Conservation (phyloP, 2,329 filamentous ascomycete species). For the Akanthomyces dipterigenus region DNA sequence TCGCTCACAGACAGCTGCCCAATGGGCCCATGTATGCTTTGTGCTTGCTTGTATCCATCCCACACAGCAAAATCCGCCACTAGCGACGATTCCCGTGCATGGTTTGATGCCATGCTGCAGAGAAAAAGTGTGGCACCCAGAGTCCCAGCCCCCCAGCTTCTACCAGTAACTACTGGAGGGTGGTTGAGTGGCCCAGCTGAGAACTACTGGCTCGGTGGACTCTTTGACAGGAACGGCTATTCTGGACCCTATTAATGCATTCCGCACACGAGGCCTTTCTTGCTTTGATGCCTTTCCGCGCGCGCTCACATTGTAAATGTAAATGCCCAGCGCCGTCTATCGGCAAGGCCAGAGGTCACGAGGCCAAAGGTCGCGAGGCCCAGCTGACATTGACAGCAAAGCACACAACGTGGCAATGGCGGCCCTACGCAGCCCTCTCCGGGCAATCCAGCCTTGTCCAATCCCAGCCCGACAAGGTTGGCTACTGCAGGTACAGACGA, state of each 20-base stretch:
- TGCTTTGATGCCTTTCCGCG: neutral
- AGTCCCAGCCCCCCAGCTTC: neutral
- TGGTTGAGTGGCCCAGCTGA: neutral
- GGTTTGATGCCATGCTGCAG: neutral
- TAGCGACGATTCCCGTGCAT: neutral
- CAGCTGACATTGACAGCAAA: neutral
- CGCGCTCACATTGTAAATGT: neutral
- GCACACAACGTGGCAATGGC: neutral
- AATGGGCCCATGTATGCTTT: neutral
- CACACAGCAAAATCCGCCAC: neutral
- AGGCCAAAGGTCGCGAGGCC: too few relatives aligned
- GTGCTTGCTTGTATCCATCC: neutral
- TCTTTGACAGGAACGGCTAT: neutral
- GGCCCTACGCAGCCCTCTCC: neutral
- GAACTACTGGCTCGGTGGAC: neutral
- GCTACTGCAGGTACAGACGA: slow-evolving; percentile 7
- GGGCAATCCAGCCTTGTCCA: neutral
- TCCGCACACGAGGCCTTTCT: neutral
- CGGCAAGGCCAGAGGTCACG: too few relatives aligned
- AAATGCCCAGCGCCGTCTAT: neutral
- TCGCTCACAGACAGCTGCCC: neutral
- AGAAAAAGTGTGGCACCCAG: neutral
- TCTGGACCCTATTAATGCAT: neutral
- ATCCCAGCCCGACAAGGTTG: neutral
- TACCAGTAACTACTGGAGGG: too few relatives aligned